These are phyloP conservation scores for Penicillium olsonii DNA, from an alignment of 2,329 filamentous ascomycete species.

Conservation along the genomic window DNA sequence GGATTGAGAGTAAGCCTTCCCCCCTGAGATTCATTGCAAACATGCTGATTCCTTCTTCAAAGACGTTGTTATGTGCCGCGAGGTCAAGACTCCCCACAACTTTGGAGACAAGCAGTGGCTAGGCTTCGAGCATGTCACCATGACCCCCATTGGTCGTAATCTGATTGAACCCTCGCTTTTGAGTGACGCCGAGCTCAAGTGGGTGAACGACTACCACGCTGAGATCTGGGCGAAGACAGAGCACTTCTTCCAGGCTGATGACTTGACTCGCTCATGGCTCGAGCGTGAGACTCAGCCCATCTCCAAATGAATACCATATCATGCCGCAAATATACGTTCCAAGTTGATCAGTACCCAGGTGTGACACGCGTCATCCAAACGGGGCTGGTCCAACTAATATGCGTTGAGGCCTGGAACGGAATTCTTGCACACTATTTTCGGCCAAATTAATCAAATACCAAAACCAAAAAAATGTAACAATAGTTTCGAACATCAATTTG, in stretches of 20 bases:
- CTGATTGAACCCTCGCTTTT: constrained; percentile 76
- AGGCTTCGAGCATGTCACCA: constrained; percentile 94
- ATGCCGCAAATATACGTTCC: not conserved
- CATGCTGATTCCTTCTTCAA: constrained; percentile 10
- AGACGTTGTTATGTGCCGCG: constrained; percentile 84
- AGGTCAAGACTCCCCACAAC: constrained; percentile 80
- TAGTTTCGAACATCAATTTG: not conserved
- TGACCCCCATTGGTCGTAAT: constrained; percentile 92
- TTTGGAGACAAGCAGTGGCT: constrained; percentile 95
- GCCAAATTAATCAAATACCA: not conserved
- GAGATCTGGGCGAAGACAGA: constrained; percentile 82
- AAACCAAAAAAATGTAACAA: not conserved
- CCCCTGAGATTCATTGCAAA: not conserved
- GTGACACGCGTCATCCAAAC: not conserved
- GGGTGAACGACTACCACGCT: constrained; percentile 83
- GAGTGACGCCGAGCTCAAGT: constrained; percentile 72
- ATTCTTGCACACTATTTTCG: not conserved
- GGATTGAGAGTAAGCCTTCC: constrained; percentile 71
- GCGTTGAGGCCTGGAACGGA: not conserved
- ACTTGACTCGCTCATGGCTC: constrained; percentile 75
- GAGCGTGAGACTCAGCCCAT: constrained; percentile 78
- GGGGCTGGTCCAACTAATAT: not conserved
- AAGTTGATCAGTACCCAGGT: not conserved
- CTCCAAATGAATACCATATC: constrained; percentile 41
- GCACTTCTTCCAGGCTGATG: constrained; percentile 71